phyloP scores from a whole-genome alignment of 257 asterid species.

The Solanum etuberosum region DNA sequence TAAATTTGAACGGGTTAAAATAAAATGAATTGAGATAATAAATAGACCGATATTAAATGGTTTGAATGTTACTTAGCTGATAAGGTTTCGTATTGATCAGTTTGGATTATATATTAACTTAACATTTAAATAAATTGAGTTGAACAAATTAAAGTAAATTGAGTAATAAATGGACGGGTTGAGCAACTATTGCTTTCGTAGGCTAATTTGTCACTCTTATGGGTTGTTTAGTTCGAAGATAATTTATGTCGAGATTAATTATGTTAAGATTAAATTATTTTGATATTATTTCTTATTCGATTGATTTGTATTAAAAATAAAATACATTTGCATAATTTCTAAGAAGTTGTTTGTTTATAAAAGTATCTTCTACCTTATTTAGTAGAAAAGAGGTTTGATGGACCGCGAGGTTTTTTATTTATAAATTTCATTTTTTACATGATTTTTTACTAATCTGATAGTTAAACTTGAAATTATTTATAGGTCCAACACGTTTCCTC shows the following conservation, averaged over 20 bases:
- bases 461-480: neutral
- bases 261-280: neutral
- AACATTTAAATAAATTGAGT: neutral
- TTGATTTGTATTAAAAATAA: neutral
- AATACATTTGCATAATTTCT: too few relatives aligned
- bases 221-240: neutral
- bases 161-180: neutral
- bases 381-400: neutral
- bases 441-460: neutral
- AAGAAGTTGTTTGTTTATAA: neutral
- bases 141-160: neutral
- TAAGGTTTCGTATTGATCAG: neutral
- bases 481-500: neutral
- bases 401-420: neutral
- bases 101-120: neutral
- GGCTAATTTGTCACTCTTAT: neutral
- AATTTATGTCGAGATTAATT: too few relatives aligned
- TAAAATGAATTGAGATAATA: neutral
- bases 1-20: neutral
- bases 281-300: neutral
- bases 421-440: neutral
- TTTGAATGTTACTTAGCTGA: neutral
- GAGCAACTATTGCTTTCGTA: neutral
- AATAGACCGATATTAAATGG: rapidly evolving
- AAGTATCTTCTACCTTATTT: too few relatives aligned